Evolutionary conservation across 768 basidiomycete species (phyloP).

Genomic region (Lyophyllum atratum): DNA sequence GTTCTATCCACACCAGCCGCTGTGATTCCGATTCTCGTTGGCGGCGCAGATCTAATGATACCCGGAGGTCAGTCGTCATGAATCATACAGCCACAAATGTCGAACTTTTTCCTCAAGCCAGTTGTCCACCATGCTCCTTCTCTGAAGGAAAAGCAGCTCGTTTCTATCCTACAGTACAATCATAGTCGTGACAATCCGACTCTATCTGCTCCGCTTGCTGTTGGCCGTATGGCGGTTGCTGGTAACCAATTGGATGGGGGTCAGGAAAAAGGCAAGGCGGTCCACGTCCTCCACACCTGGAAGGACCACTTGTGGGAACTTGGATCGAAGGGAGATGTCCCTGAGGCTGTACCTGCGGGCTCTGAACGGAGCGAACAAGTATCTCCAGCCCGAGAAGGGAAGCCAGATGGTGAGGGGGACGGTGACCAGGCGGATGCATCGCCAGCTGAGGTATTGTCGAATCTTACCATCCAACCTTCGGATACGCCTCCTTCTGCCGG

Average conservation of each 20-base stretch:
- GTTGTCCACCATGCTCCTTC: slow-evolving; percentile 56
- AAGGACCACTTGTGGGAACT: slow-evolving; percentile 76
- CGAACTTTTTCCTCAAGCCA: slow-evolving; percentile 37
- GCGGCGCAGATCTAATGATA: slow-evolving; percentile 89
- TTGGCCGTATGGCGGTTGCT: slow-evolving; percentile 70
- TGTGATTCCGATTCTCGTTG: slow-evolving; percentile 70
- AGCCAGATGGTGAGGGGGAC: slow-evolving; percentile 14
- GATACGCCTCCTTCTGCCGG: background rate
- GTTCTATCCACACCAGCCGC: slow-evolving; percentile 68
- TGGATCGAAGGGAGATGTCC: slow-evolving; percentile 63
- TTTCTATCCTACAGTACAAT: slow-evolving; percentile 58
- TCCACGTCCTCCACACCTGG: slow-evolving; percentile 72
- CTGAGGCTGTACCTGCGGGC: slow-evolving; percentile 37
- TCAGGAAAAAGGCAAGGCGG: slow-evolving; percentile 75
- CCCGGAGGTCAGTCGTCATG: slow-evolving; percentile 65
- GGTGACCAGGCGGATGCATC: slow-evolving; percentile 2
- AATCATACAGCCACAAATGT: background rate
- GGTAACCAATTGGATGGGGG: slow-evolving; percentile 44
- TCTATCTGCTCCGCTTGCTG: slow-evolving; percentile 65
- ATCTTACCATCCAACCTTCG: slow-evolving; percentile 9
- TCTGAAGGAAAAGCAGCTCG: slow-evolving; percentile 52
- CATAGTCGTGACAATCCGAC: slow-evolving; percentile 31
- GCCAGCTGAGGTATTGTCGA: slow-evolving; percentile 8
- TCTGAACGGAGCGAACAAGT: slow-evolving; percentile 2
- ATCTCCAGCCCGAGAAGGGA: slow-evolving; percentile 16